Conservation (phyloP, 1,284 basidiomycete species). For the Microbotryomycetes sp. region DNA sequence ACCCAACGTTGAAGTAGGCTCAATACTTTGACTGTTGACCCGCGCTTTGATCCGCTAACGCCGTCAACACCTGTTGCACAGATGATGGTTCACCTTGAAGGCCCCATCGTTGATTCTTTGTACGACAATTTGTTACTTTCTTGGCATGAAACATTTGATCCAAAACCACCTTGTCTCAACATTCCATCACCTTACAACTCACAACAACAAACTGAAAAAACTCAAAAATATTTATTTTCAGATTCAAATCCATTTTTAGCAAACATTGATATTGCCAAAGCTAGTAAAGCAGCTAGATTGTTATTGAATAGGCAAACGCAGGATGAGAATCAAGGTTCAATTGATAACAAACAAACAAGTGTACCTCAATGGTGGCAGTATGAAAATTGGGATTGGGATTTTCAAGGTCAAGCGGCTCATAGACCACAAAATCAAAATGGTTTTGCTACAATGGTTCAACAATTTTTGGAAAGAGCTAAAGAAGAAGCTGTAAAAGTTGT, state of each 20-base stretch:
- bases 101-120: conserved; percentile 61
- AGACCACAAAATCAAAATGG: conserved; percentile 4
- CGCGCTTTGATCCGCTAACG: background rate
- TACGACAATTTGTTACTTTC: conserved; percentile 64
- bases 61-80: too few species aligned
- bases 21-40: conserved; percentile 7
- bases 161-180: conserved; percentile 53
- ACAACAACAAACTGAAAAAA: conserved; percentile 29
- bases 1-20: conserved; percentile 44
- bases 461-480: conserved; percentile 24
- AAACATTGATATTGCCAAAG: conserved; percentile 48
- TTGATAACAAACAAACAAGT: conserved; percentile 4
- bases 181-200: conserved; percentile 40
- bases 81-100: conserved; percentile 62
- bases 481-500: conserved; percentile 22
- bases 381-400: background rate
- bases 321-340: conserved; percentile 35
- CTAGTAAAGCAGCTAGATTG: conserved; percentile 46
- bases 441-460: conserved; percentile 25
- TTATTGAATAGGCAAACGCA: conserved; percentile 42
- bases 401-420: background rate
- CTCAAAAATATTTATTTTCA: conserved; percentile 37
- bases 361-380: conserved; percentile 25
- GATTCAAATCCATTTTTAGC: conserved; percentile 41
- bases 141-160: conserved; percentile 39